Evolutionary conservation across 2,329 filamentous ascomycete species (phyloP).

Genomic region (Claviceps sorghi): DNA sequence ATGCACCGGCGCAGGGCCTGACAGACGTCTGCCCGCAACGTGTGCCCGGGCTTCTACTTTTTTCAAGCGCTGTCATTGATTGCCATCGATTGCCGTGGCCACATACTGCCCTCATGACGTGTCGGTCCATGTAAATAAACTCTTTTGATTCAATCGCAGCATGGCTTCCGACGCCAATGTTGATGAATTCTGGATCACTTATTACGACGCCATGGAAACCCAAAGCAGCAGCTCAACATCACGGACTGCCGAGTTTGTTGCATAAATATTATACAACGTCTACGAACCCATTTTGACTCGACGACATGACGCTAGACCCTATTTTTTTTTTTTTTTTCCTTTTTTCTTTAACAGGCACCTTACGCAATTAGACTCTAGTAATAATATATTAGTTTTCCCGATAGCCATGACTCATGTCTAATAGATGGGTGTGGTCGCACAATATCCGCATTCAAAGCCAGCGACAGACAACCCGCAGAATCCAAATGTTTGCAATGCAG

Average conservation of each 20-base stretch:
- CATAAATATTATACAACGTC: neutral
- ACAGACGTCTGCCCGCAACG: neutral
- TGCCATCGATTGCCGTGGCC: neutral
- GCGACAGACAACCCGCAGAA: neutral
- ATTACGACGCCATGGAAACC: neutral
- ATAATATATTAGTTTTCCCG: neutral
- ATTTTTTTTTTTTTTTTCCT: no score
- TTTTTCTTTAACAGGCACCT: neutral
- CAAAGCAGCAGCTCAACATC: neutral
- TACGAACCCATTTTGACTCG: neutral
- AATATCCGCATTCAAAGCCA: neutral
- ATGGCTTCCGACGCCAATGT: neutral
- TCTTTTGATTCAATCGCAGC: neutral
- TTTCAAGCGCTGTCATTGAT: neutral
- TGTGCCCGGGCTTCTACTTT: neutral
- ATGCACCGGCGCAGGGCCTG: slow-evolving; percentile 18
- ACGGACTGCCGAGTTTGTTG: neutral
- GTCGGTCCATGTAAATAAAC: neutral
- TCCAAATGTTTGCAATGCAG: neutral
- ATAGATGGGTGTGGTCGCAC: neutral
- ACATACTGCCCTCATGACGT: neutral
- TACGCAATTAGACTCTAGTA: neutral
- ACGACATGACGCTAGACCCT: neutral
- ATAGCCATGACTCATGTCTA: neutral
- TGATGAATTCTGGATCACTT: neutral